Evolutionary conservation across 2,329 filamentous ascomycete species (phyloP).

Genomic region (Penicillium hordei): DNA sequence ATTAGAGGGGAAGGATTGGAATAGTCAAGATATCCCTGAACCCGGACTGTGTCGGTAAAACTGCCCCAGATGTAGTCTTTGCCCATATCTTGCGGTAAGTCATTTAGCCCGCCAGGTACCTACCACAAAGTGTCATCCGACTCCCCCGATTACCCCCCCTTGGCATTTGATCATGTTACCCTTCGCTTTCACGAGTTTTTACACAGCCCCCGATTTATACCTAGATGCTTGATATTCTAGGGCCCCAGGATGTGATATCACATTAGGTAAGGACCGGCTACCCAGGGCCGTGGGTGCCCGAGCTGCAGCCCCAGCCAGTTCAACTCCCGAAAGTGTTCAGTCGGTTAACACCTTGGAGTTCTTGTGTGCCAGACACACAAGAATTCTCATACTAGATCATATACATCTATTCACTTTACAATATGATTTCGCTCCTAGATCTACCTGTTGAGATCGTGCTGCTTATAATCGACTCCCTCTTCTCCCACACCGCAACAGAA

Average conservation of each 20-base stretch:
- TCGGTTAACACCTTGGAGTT: neutral
- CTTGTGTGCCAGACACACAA: neutral
- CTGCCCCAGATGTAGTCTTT: too few species aligned
- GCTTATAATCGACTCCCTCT: neutral
- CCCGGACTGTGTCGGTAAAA: too few species aligned
- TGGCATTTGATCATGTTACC: too few species aligned
- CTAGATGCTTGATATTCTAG: too few species aligned
- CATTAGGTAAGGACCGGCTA: neutral
- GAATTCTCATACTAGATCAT: neutral
- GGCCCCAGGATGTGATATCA: neutral
- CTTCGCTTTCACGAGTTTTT: too few species aligned
- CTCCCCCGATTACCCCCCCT: too few species aligned
- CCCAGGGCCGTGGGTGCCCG: neutral
- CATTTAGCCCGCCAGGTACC: too few species aligned
- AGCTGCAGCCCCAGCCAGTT: neutral
- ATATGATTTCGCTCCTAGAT: neutral
- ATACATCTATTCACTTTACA: neutral
- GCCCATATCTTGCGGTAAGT: too few species aligned
- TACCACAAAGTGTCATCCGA: too few species aligned
- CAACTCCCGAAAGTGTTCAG: neutral
- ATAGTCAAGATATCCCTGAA: too few species aligned
- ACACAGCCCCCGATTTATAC: too few species aligned
- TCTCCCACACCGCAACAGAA: neutral
- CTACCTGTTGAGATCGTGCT: neutral
- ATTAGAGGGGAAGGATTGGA: too few species aligned